Evolutionary conservation across 108 stramenopile genomes (phyloP).

Genomic region (Conticribra guillardii): DNA sequence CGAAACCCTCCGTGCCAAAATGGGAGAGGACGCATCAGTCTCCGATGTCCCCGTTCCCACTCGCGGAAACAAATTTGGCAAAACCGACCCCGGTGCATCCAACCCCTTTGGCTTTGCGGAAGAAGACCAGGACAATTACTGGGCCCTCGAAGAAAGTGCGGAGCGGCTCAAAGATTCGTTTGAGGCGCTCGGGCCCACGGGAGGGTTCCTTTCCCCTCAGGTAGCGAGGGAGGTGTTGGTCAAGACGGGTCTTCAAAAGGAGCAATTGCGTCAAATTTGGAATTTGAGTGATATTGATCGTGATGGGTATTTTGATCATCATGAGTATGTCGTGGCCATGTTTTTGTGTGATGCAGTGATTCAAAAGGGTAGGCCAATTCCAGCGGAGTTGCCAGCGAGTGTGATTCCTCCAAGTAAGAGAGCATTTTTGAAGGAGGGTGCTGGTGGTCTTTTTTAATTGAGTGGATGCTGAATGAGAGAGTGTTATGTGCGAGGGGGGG

Average conservation of each 20-base stretch:
- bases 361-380: constrained; percentile 87
- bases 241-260: constrained; percentile 84
- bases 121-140: constrained; percentile 76
- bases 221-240: constrained; percentile 85
- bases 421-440: constrained; percentile 19
- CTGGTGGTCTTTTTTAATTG: no score
- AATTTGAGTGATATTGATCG: constrained; percentile 91
- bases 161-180: constrained; percentile 71
- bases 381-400: constrained; percentile 70
- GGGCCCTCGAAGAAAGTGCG: constrained; percentile 88
- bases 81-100: constrained; percentile 44
- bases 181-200: constrained; percentile 78
- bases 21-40: constrained; percentile 27
- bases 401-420: constrained; percentile 84
- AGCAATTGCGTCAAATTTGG: constrained; percentile 93
- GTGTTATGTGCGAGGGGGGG: no score
- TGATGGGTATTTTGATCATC: constrained; percentile 89
- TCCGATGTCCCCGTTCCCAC: constrained; percentile 64
- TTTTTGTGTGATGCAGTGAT: constrained; percentile 89
- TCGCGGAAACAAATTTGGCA: constrained; percentile 67
- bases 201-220: constrained; percentile 79
- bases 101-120: constrained; percentile 85
- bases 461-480: no score
- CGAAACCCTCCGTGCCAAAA: constrained; percentile 76
- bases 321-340: constrained; percentile 95